Base-by-base conservation (phyloP, 352 stramenopile genomes). In the Pythium oligandrum region DNA sequence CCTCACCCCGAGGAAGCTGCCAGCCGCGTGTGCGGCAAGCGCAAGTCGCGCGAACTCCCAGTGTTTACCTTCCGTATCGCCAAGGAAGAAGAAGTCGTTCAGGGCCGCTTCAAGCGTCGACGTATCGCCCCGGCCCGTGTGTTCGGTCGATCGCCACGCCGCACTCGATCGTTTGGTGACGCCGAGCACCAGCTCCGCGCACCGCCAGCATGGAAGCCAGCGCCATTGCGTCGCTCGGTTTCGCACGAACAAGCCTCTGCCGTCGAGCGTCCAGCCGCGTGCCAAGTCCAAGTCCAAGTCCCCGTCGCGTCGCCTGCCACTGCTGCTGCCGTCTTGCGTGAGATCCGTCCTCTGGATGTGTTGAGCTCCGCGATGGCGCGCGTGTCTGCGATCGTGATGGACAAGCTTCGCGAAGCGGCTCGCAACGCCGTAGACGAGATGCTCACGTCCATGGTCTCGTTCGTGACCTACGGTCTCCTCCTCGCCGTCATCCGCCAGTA, bases 401-500 rank as follows among this genome's bases (percentile, higher is more conserved):
- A 47, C 39, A 75, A 75, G 53, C 53, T 73, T 2, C 60, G 51
- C 12, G 57, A 63, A 11, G 65, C 57, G 17, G 57, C 46, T 12
- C 57, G 55, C 38, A 71, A 73, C 51, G 68, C 66, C 8, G 48
- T 71, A 0, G 68, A 71, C 49, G 64, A 77, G 46, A 45, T 71
- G 38, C 59, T 77, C 10, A 60, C 56, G 3, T 73, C 64, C 5
- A 61, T 69, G 10, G 55, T 77, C 54, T 74, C 63, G 47, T 73
- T 73, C 48, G 31, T 73, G 46, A 69, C 66, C 40, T 77, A 77
- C 68, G 66, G 62, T 8, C 50, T 56, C 46, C 42, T 77, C 48
- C 57, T 77, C 1, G 66, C 65, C 35, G 17, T 73, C 34, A 33
- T 77, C 11, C 68, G 68, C 26, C 62, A 71, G 55, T 73, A 77